A percentile compares a stretch with the other conserved stretches of the same genome.
phyloP scores from a whole-genome alignment of 2,329 filamentous ascomycete species.

The Metarhizium robertsii region DNA sequence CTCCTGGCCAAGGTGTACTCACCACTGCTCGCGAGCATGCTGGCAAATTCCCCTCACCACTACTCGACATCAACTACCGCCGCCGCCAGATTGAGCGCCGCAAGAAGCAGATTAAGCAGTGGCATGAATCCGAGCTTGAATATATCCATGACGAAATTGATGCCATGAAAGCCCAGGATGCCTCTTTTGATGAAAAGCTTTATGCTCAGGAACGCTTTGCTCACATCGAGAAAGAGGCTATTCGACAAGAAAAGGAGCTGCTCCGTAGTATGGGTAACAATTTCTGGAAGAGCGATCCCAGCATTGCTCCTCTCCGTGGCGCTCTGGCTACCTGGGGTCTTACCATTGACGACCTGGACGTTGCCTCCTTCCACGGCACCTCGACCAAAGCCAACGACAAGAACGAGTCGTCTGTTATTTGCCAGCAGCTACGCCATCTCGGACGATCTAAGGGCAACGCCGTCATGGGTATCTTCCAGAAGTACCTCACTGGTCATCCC shows the following conservation, averaged over 20 bases:
- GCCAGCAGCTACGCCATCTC: slow-evolving; percentile 89
- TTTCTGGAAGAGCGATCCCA: slow-evolving; percentile 95
- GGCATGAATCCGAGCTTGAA: slow-evolving; percentile 91
- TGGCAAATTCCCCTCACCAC: slow-evolving; percentile 87
- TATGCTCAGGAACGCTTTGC: slow-evolving; percentile 76
- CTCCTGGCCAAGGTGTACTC: slow-evolving; percentile 91
- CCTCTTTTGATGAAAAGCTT: slow-evolving; percentile 69
- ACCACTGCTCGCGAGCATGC: slow-evolving; percentile 87
- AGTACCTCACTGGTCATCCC: slow-evolving; percentile 95
- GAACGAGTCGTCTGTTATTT: slow-evolving; percentile 97
- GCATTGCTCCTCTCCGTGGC: slow-evolving; percentile 90
- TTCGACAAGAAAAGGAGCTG: slow-evolving; percentile 86
- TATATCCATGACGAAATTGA: slow-evolving; percentile 88
- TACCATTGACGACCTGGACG: slow-evolving; percentile 88
- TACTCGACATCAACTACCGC: slow-evolving; percentile 96
- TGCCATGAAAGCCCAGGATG: slow-evolving; percentile 75
- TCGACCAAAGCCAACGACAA: slow-evolving; percentile 99
- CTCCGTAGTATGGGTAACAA: slow-evolving; percentile 90
- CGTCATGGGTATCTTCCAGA: slow-evolving; percentile 95
- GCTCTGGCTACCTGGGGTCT: slow-evolving; percentile 96
- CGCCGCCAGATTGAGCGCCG: slow-evolving; percentile 90
- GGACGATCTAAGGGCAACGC: slow-evolving; percentile 96
- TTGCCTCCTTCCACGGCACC: slow-evolving; percentile 97
- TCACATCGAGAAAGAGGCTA: slow-evolving; percentile 80
- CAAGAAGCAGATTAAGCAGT: slow-evolving; percentile 88